phyloP scores from a whole-genome alignment of 2,329 filamentous ascomycete genomes.

The Fusarium fracticaudum region DNA sequence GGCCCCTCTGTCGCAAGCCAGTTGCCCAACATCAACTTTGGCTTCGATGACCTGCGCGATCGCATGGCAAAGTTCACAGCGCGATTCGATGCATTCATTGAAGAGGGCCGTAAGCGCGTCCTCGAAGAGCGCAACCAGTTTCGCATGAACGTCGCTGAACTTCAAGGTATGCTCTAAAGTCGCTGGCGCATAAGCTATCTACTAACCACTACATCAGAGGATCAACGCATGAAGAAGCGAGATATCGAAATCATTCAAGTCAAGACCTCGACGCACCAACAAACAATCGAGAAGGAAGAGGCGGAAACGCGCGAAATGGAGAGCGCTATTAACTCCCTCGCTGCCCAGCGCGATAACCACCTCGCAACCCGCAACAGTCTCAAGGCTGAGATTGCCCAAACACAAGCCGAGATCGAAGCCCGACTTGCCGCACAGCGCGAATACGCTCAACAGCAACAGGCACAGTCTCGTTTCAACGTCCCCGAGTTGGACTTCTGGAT shows the following conservation, averaged over 20 bases:
- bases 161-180: slow-evolving; percentile 74
- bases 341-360: slow-evolving; percentile 69
- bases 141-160: slow-evolving; percentile 86
- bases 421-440: slow-evolving; percentile 76
- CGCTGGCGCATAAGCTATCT: background rate
- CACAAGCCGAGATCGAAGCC: slow-evolving; percentile 75
- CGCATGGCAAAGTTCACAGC: slow-evolving; percentile 93
- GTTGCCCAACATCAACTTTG: slow-evolving; percentile 91
- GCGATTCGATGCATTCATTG: slow-evolving; percentile 93
- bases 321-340: slow-evolving; percentile 66
- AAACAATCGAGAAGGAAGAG: slow-evolving; percentile 79
- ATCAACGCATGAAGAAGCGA: slow-evolving; percentile 87
- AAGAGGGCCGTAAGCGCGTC: slow-evolving; percentile 87
- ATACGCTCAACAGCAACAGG: slow-evolving; percentile 78
- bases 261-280: slow-evolving; percentile 75
- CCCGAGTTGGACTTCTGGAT: slow-evolving; percentile 98
- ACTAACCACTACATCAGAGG: slow-evolving; percentile 67
- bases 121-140: slow-evolving; percentile 95
- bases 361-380: slow-evolving; percentile 65
- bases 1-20: slow-evolving; percentile 77
- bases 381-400: slow-evolving; percentile 70
- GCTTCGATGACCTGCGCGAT: slow-evolving; percentile 93
- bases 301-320: slow-evolving; percentile 82
- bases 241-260: slow-evolving; percentile 85
- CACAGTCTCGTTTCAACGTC: slow-evolving; percentile 87